Evolutionary conservation across 1,284 basidiomycete species (phyloP), one percentile per base, ranked within the genome.

Genomic region (Boletus sp.): DNA sequence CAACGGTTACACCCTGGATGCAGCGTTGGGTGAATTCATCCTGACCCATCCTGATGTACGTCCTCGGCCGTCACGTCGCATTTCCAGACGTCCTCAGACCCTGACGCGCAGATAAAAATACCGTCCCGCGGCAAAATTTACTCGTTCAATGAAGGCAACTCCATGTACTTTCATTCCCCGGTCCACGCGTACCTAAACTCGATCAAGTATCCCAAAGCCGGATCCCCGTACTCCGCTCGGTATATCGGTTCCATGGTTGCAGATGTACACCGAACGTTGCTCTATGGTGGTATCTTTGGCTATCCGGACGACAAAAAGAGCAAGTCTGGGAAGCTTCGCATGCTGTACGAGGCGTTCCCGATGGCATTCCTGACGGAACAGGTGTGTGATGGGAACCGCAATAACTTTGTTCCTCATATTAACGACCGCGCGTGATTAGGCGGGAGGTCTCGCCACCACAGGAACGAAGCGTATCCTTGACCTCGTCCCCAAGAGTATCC

Each of bases 161-260:
- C 91, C 46, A 77, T 88, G 77, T 94, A 94, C 75, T 99, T 96
- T 78, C 78, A 96, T 73, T 75, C 82, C 44, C 91, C 91, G 13
- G 88, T 91, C 45, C 73, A 75, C 57, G 82, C 87, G 51, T 99
- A 98, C 74, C 81, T 99, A 55, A 86, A 96, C 56, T 91, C 87
- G 58, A 92, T 99, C 81, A 99, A 99, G 72, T 95, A 77, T 72
- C 92, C 93, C 9, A 58, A 75, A 34, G 69, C 78, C 44, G 85
- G 83, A 45, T 88, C 88, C 66, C 94, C 94, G 1, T 95, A 95
- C 69, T 91, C 88, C 56, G 88, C 92, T 49, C 83, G 96, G 49
- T 99, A 99, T 72, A 98, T 99, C 65, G 96, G 94, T 25, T 96
- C 93, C 54, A 99, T 99, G 96, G 96, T 99, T 37, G 93, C 94